Base-by-base conservation (phyloP, 495 filamentous ascomycete species). In the Tirmania nivea region DNA sequence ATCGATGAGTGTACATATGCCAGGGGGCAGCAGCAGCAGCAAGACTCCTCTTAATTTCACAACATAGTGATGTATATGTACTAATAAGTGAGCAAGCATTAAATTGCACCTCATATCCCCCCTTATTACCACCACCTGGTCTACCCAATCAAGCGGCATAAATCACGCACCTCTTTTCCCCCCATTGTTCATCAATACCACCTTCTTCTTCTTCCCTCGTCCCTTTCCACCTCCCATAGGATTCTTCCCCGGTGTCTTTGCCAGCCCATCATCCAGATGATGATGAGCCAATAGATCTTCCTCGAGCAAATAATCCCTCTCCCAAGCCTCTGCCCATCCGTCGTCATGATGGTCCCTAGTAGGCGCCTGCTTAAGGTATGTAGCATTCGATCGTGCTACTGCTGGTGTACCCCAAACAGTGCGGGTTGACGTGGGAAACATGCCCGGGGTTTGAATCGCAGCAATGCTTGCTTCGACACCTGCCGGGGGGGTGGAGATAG, bases 171-270 rank as follows among this genome's bases (percentile, higher is more conserved):
- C 62, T 14, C 62, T 57, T 55, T 60, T 65, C 19, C 62, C 62
- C 7, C 62, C 62, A 55, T 65, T 65, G 16, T 62, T 65, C 62
- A 65, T 65, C 47, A 65, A 39, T 5, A 60, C 62, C 37, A 63
- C 61, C 57, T 56, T 60, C 57, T 60, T 60, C 52, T 62, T 62
- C 57, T 60, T 62, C 35, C 57, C 56, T 52, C 21, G n/a, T 6
- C 21, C 21, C 2, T 11, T 50, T 6, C 21, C 21, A 12, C 14
- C 48, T 12, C 16, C 48, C 48, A 31, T 6, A 16, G 48, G 48
- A 34, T 51, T 12, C 21, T 35, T 10, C 21, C n/a, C n/a, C 42
- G 12, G 9, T 34, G 49, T 51, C 9, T 34, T 39, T 16, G 1
- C 39, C 3, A 16, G 17, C 5, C 48, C 25, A 34, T 54, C 39